Evolutionary conservation across 2,329 filamentous ascomycete species (phyloP).

Genomic region (Sclerotinia sclerotiorum): DNA sequence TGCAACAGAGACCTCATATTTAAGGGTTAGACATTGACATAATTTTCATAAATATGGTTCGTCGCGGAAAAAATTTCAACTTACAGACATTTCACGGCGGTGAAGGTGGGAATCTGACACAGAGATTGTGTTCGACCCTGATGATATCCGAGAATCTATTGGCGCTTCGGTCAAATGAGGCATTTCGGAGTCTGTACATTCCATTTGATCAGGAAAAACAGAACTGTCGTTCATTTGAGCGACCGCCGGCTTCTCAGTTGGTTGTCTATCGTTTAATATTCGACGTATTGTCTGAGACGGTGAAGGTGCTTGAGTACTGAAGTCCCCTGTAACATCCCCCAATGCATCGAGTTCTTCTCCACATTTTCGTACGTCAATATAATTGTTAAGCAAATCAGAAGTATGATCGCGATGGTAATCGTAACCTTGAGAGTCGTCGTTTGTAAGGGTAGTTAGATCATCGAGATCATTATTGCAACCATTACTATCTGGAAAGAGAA

Average conservation of each 20-base stretch:
- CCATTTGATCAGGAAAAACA: background rate
- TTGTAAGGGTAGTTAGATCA: background rate
- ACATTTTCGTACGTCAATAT: background rate
- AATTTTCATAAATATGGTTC: background rate
- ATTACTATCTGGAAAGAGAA: background rate
- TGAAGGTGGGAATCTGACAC: background rate
- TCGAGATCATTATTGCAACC: background rate
- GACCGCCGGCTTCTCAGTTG: background rate
- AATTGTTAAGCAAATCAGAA: background rate
- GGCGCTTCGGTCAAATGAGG: background rate
- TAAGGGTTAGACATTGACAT: background rate
- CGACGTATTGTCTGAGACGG: background rate
- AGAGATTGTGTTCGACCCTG: background rate
- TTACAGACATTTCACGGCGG: background rate
- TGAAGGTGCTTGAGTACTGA: background rate
- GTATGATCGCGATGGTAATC: background rate
- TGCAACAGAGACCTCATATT: background rate
- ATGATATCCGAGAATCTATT: background rate
- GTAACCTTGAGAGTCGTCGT: background rate
- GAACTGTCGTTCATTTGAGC: background rate
- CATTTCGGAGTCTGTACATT: background rate
- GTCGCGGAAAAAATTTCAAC: background rate
- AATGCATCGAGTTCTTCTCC: background rate
- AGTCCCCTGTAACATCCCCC: background rate
- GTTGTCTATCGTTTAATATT: background rate